Base-by-base conservation (phyloP, 192 early-diverging fungal genomes). In the Dispira parvispora region DNA sequence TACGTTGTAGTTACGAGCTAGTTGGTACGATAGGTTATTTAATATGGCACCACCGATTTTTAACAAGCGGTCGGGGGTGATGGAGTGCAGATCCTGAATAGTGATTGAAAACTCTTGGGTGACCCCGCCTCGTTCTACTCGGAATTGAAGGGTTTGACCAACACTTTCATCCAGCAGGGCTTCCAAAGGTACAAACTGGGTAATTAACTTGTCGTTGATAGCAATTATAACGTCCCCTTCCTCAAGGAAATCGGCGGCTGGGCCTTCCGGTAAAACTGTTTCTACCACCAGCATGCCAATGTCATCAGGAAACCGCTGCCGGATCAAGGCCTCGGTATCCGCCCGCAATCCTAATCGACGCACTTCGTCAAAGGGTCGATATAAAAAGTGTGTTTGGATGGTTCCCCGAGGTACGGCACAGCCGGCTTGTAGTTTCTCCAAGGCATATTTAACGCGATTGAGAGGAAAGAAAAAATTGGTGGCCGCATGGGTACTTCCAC, bases 11-110 rank as follows among this genome's bases (percentile, higher is more conserved):
- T 75, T 75, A 65, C 84, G 79, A 0, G 88, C 88, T n/a, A 90
- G 69, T 63, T 88, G 85, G 63, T 85, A 88, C 9, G 84, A 85
- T 27, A 90, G 67, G 52, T 86, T 76, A 65, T 88, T 77, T 20
- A 88, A 77, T 54, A 86, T 80, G 38, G 80, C 86, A 52, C 91
- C 91, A 54, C 93, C 93, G 46, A 92, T 80, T 60, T 90, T 84
- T 0, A 96, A 81, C 71, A 86, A 89, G 38, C 84, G 75, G 63
- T 88, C 81, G 0, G 92, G 91, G 6, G 92, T 91, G 42, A 89
- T 81, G 3, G 73, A 72, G 63, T 87, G 84, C 61, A 90, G 68
- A 65, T 90, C 83, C 67, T 90, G 79, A 1, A 87, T 82, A 13
- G 54, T 44, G 10, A 82, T 63, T n/a, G 67, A 63, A 23, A 82